A percentile compares a stretch with the other conserved stretches of the same genome.
Conservation (phyloP, 352 stramenopile species). For the Phytophthora pini region DNA sequence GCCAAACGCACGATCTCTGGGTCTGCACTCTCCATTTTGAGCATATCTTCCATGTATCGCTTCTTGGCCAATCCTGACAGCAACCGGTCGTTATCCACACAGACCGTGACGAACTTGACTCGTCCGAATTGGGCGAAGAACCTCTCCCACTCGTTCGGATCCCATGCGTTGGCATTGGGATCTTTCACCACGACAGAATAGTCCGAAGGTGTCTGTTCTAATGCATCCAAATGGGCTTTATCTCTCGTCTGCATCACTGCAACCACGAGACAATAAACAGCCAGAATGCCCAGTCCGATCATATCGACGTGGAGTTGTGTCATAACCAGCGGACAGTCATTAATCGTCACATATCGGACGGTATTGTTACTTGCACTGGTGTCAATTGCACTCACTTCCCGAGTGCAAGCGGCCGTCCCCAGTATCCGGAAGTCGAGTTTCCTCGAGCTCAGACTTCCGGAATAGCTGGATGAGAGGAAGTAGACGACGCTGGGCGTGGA, state of each 20-base stretch:
- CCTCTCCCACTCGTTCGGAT: conserved; percentile 68
- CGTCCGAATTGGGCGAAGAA: conserved; percentile 77
- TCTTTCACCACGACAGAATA: conserved; percentile 81
- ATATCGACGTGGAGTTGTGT: conserved; percentile 67
- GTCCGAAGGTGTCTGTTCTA: conserved; percentile 74
- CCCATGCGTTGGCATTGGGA: conserved; percentile 66
- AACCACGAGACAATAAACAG: conserved; percentile 52
- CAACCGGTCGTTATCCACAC: conserved; percentile 65
- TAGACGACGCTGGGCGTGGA: conserved; percentile 69
- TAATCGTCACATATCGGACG: conserved; percentile 26
- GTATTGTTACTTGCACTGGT: conserved; percentile 14
- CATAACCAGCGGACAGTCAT: conserved; percentile 63
- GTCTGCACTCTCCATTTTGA: conserved; percentile 70
- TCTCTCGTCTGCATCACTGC: conserved; percentile 50
- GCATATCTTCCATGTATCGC: conserved; percentile 74
- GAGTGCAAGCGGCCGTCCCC: conserved; percentile 67
- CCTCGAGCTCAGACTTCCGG: conserved; percentile 41
- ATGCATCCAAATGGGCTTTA: conserved; percentile 55
- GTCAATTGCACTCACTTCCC: conserved; percentile 26
- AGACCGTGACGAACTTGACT: conserved; percentile 77
- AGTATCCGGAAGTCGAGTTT: conserved; percentile 58
- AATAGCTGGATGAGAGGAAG: conserved; percentile 72
- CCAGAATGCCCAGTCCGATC: conserved; percentile 54
- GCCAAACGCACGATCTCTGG: conserved; percentile 30
- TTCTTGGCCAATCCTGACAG: conserved; percentile 66